phyloP scores from a whole-genome alignment of 768 basidiomycete genomes.

The Termitomyces sp. region DNA sequence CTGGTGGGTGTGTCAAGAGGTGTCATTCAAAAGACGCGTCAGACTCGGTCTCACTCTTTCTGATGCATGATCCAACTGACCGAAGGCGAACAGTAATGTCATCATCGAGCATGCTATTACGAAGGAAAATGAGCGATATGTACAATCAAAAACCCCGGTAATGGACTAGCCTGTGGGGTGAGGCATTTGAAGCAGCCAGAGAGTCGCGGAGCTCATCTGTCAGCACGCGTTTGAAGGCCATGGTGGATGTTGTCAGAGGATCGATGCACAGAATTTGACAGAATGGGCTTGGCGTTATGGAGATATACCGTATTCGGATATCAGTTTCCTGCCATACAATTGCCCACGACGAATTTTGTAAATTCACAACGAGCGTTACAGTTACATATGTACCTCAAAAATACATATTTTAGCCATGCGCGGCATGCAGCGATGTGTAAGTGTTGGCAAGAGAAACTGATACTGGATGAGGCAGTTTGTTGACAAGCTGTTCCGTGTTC shows the following conservation, averaged over 20 bases:
- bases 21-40: conserved; percentile 12
- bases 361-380: background rate
- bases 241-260: conserved; percentile 3
- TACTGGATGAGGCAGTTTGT: background rate
- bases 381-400: background rate
- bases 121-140: background rate
- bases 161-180: conserved; percentile 14
- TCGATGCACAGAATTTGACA: background rate
- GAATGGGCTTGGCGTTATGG: background rate
- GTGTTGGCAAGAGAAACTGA: background rate
- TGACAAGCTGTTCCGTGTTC: conserved; percentile 15
- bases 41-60: conserved; percentile 48
- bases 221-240: conserved; percentile 26
- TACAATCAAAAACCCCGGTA: background rate
- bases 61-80: conserved; percentile 52
- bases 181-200: conserved; percentile 14
- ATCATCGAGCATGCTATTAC: conserved; percentile 39
- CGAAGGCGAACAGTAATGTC: conserved; percentile 55
- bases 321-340: background rate
- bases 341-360: background rate
- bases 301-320: background rate
- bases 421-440: background rate
- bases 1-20: conserved; percentile 36
- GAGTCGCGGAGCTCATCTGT: conserved; percentile 23
- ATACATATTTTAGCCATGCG: background rate